These are phyloP conservation scores for Suhomyces faveliae DNA, from an alignment of 805 yeast genomes.

Conservation along the genomic window DNA sequence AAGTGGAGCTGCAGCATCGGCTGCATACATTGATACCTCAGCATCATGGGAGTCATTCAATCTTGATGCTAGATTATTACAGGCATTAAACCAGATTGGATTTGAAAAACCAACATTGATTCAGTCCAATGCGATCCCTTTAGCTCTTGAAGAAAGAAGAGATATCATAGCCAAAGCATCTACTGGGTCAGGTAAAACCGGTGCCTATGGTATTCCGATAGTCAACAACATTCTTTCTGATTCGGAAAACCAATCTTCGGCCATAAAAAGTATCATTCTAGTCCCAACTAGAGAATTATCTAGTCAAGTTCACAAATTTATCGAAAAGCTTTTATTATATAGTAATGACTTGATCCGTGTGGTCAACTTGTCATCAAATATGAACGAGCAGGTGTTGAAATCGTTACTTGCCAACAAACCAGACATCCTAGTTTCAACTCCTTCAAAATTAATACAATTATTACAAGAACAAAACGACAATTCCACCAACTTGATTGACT, in stretches of 20 bases:
- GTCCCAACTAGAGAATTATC: constrained; percentile 95
- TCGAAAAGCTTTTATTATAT: constrained; percentile 64
- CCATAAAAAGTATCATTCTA: constrained; percentile 61
- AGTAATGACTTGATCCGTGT: constrained; percentile 65
- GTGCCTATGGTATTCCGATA: constrained; percentile 86
- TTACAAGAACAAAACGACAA: constrained; percentile 37
- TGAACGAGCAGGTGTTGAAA: constrained; percentile 67
- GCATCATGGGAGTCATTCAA: constrained; percentile 71
- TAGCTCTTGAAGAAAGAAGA: constrained; percentile 85
- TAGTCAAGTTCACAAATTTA: constrained; percentile 73
- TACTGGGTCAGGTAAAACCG: constrained; percentile 95
- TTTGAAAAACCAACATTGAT: constrained; percentile 85
- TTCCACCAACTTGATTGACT: constrained; percentile 42
- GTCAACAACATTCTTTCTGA: constrained; percentile 63
- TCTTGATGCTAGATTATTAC: constrained; percentile 78
- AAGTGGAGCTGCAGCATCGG: constrained; percentile 48
- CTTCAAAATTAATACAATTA: constrained; percentile 64
- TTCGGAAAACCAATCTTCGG: constrained; percentile 19
- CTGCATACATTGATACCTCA: constrained; percentile 69
- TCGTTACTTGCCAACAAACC: constrained; percentile 74
- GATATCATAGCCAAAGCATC: constrained; percentile 92
- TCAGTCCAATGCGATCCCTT: constrained; percentile 87
- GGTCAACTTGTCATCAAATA: constrained; percentile 65
- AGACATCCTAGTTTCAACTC: constrained; percentile 82
- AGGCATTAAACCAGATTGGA: constrained; percentile 79